Base-by-base conservation (phyloP, 2,329 filamentous ascomycete genomes). In the Fusarium sambucinum region DNA sequence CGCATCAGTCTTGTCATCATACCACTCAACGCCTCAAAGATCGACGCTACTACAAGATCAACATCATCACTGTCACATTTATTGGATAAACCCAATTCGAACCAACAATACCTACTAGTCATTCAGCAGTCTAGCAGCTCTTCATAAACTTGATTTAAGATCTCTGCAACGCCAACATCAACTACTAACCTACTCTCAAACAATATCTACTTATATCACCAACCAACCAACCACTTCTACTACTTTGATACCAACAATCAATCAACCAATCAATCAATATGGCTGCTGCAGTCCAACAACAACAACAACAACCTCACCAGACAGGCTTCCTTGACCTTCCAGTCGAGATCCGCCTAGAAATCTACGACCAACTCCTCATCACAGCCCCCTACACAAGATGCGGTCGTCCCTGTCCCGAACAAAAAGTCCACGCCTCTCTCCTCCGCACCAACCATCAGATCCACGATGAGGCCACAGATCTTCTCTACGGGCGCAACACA, bases 321-420 rank as follows among this genome's bases (percentile, higher is more conserved):
- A 74, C 70, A 19, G 63, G 69, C 48, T 73, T 84, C 65, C 77
- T 84, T 38, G 75, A 76, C 53, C 77, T 85, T 25, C 82, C 82
- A 33, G 68, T 80, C 47, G 83, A 85, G 70, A 76, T 85, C 69
- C 82, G 83, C 38, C 78, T 83, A 58, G 77, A 84, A 55, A 81
- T 84, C 65, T 84, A 84, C 76, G 59, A 72, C 23, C 72, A 80
- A 64, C 81, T 84, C 51, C 80, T 84, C 57, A 61, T 73, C 65
- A 73, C 81, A 44, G 68, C 75, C 7, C 78, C 77, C 41, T 74
- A 71, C 66, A 70, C 70, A 60, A 65, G 70, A 56, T 68, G 70
- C 63, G 50, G 62, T 59, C 54, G 56, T 60, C 59, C 55, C 47
- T 51, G 55, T 40, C 59, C 62, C n/a, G 63, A 60, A 33, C 51